Conservation (phyloP, 768 basidiomycete species). For the Dioszegia hungarica region DNA sequence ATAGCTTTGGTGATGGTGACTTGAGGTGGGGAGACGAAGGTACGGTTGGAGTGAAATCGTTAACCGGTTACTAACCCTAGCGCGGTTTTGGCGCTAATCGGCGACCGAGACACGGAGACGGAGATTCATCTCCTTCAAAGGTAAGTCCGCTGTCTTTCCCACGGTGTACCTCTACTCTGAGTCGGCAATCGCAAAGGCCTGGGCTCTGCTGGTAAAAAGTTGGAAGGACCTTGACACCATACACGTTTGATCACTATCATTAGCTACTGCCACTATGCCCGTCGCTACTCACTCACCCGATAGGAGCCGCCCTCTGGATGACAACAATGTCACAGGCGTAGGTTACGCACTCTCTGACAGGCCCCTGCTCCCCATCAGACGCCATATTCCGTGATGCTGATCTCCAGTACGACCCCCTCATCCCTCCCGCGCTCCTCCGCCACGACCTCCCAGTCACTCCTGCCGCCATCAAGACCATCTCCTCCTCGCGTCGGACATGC, state of each 20-base stretch:
- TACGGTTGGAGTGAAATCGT: too few species aligned
- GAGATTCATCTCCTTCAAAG: too few species aligned
- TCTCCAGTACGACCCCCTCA: conserved; percentile 83
- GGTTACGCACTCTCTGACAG: conserved; percentile 8
- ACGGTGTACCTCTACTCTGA: too few species aligned
- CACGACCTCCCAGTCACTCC: conserved; percentile 72
- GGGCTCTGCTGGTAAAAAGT: conserved; percentile 1
- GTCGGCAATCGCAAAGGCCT: too few species aligned
- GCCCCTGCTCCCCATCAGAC: too few species aligned
- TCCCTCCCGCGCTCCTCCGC: conserved; percentile 83
- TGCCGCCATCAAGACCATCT: conserved; percentile 67
- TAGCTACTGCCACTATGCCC: neutral
- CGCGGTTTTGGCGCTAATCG: too few species aligned
- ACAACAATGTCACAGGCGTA: conserved; percentile 41
- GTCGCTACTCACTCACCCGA: conserved; percentile 34
- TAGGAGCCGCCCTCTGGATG: conserved; percentile 34
- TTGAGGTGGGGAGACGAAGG: too few species aligned
- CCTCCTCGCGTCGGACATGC: conserved; percentile 69
- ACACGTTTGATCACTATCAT: neutral
- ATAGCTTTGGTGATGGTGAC: too few species aligned
- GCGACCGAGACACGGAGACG: too few species aligned
- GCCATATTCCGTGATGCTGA: neutral
- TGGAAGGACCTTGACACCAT: neutral
- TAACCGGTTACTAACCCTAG: too few species aligned
- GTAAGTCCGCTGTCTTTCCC: too few species aligned